Conservation (phyloP, 768 basidiomycete genomes). For the Podaxis sp. region DNA sequence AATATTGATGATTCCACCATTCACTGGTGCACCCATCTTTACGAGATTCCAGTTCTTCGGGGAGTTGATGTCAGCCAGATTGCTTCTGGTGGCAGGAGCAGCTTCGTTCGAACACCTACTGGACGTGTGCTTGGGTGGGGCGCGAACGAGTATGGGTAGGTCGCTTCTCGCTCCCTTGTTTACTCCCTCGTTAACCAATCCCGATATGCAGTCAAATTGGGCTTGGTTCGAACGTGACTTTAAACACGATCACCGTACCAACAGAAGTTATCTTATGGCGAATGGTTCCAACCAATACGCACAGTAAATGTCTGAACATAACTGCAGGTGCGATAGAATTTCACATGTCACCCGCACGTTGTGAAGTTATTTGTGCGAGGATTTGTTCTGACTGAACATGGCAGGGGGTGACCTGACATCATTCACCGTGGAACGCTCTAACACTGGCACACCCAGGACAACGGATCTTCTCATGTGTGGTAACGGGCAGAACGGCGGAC, state of each 20-base stretch:
- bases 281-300: slow-evolving; percentile 41
- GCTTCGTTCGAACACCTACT: slow-evolving; percentile 60
- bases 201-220: slow-evolving; percentile 65
- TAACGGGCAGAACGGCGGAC: slow-evolving; percentile 79
- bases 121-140: slow-evolving; percentile 88
- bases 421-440: slow-evolving; percentile 62
- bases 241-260: slow-evolving; percentile 73
- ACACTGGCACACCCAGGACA: slow-evolving; percentile 20
- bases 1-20: slow-evolving; percentile 39
- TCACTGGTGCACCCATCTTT: slow-evolving; percentile 63
- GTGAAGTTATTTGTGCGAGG: too few relatives aligned
- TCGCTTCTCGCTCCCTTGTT: not conserved
- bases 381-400: not conserved
- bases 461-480: slow-evolving; percentile 68
- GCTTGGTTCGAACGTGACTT: slow-evolving; percentile 55
- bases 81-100: slow-evolving; percentile 66
- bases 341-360: not conserved
- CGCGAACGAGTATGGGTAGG: slow-evolving; percentile 81
- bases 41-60: slow-evolving; percentile 71
- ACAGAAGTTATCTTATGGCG: slow-evolving; percentile 80
- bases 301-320: slow-evolving; percentile 60
- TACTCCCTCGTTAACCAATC: slow-evolving; percentile 3
- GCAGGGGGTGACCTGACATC: slow-evolving; percentile 73
- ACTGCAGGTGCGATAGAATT: slow-evolving; percentile 46
- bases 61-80: slow-evolving; percentile 64